Base-by-base conservation (phyloP, 1,139 yeast genomes). In the Nakaseomyces sp. region DNA sequence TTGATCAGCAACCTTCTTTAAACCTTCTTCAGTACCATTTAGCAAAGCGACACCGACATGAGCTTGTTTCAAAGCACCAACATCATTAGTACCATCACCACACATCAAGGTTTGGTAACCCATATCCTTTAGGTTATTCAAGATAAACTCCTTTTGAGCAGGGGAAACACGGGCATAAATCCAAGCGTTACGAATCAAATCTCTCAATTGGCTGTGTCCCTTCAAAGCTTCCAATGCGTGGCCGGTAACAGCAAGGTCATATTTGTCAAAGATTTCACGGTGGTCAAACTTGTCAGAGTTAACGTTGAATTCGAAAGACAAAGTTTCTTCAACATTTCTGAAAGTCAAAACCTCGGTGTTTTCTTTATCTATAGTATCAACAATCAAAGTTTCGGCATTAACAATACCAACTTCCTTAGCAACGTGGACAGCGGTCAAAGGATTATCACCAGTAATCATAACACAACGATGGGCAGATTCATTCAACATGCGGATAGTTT, bases 81-180 rank as follows among this genome's bases (percentile, higher is more conserved):
- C 98, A 72, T 91, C 99, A 64, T 91, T 91, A 28, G 99, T 91
- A 68, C 99, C 99, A 68, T 91, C 99, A 72, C 99, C 99, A 69
- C 98, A 91, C 99, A 91, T 91, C 57, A 93, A 75, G 28, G 98
- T 91, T 59, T 77, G 83, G 67, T 89, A 91, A 28, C 96, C 97
- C 62, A 88, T 77, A 47, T 79, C 82, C 65, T 91, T 91, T 63
- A 87, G 76, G 37, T 87, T 76, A 50, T 81, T 83, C 59, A 93
- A 72, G 56, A 91, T 80, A 54, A 82, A 87, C 68, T 91, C 98
- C 69, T 91, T 93, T 70, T 91, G 98, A 29, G 82, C 63, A 40
- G 99, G 98, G 6, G 98, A 91, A 32, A 93, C 98, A 70, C 99
- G 84, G 41, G 98, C 96, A 62, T 87, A 93, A 43, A 93, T 86